Evolutionary conservation across 805 yeast species (phyloP).

Genomic region (Ogataea philodendri): DNA sequence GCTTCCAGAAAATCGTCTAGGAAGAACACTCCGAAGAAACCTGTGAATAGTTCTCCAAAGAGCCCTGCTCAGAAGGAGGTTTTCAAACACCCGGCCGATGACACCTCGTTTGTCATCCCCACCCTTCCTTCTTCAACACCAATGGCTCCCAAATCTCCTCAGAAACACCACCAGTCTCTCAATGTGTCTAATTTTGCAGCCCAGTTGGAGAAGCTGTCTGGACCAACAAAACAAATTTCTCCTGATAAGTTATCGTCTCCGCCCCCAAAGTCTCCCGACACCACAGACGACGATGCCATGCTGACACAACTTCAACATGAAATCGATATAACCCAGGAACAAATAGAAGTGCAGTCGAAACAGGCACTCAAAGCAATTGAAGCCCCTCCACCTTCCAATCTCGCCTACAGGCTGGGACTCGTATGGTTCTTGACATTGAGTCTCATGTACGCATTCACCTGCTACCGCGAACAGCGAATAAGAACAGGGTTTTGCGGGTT

Average conservation of each 20-base stretch:
- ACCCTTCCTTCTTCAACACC: constrained; percentile 21
- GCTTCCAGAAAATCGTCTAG: no score
- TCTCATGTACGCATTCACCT: constrained; percentile 15
- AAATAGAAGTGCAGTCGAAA: constrained; percentile 9
- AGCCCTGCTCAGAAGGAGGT: background rate
- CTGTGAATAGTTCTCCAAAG: no score
- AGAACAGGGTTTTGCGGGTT: constrained; percentile 76
- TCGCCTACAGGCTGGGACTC: constrained; percentile 12
- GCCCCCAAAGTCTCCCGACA: constrained; percentile 4
- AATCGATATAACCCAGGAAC: constrained; percentile 10
- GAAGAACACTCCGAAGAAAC: background rate
- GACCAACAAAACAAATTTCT: constrained; percentile 15
- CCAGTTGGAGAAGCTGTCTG: constrained; percentile 13
- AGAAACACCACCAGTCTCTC: constrained; percentile 9
- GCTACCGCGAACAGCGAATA: constrained; percentile 54
- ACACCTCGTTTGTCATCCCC: constrained; percentile 14
- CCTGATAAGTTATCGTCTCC: constrained; percentile 1
- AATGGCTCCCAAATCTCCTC: constrained; percentile 13
- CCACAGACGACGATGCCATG: constrained; percentile 10
- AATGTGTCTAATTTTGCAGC: constrained; percentile 18
- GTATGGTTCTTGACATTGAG: constrained; percentile 17
- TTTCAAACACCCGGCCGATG: background rate
- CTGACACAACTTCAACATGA: constrained; percentile 10
- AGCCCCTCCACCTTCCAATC: constrained; percentile 4
- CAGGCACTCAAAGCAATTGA: constrained; percentile 10